These are phyloP conservation scores for Fusarium secorum DNA, from an alignment of 2,329 filamentous ascomycete genomes.

Conservation along the genomic window DNA sequence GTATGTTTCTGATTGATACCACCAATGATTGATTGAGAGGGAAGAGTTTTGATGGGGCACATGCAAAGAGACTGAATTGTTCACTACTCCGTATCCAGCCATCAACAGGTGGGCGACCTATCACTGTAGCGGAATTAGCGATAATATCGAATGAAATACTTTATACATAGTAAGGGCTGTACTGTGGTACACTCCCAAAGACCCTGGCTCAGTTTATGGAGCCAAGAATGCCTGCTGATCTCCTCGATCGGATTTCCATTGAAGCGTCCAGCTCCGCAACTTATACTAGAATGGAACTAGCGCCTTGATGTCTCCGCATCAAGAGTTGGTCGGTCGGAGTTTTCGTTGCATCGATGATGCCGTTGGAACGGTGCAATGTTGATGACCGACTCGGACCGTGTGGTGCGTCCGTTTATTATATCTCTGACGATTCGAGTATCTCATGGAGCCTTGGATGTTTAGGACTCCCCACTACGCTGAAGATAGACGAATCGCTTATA, in stretches of 20 bases:
- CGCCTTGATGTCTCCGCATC: background rate
- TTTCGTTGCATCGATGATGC: constrained; percentile 23
- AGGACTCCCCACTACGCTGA: constrained; percentile 24
- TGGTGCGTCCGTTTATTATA: constrained; percentile 9
- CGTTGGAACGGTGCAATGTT: constrained; percentile 35
- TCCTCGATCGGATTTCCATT: background rate
- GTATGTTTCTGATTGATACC: constrained; percentile 28
- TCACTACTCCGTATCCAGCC: background rate
- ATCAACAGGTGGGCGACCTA: constrained; percentile 21
- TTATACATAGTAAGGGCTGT: background rate
- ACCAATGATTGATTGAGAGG: background rate
- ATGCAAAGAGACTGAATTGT: constrained; percentile 7
- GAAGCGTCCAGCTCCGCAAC: constrained; percentile 14
- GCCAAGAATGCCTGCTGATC: background rate
- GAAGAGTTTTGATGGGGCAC: constrained; percentile 8
- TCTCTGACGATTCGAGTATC: constrained; percentile 33
- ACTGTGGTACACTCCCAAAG: background rate
- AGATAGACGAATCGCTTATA: constrained; percentile 38
- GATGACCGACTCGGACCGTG: constrained; percentile 23
- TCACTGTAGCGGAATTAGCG: constrained; percentile 40
- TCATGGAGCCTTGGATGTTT: background rate
- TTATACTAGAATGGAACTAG: constrained; percentile 27
- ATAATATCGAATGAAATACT: constrained; percentile 30
- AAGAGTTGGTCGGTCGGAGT: constrained; percentile 16
- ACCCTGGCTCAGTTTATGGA: background rate